Base-by-base conservation (phyloP, 176 grass and related monocot genomes). In the Aegilops longissima region DNA sequence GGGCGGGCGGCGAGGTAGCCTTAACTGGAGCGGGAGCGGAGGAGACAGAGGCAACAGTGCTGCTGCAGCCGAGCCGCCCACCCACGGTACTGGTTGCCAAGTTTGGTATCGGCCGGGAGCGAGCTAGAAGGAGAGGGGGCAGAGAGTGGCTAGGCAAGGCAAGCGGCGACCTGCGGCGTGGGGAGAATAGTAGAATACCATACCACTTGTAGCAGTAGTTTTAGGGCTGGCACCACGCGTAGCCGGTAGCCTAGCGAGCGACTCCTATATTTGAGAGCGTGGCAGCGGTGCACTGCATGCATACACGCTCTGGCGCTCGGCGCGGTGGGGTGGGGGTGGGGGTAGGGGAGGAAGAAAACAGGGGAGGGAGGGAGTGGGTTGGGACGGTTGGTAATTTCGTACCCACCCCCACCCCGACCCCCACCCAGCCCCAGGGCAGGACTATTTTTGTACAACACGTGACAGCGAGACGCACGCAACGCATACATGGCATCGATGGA, bases 381-480 rank as follows among this genome's bases (percentile, higher is more conserved):
- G 68, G 79, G 70, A 76, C n/a, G 49, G 71, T 86, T 85, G 76
- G 39, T 31, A 69, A 52, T 78, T 78, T 9, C 74, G 66, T 83
- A 83, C 87, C 81, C 73, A 83, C 80, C 66, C 13, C 25, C 40
- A 49, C 62, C 79, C 2, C 20, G 24, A 8, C 47, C 66, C 13
- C 25, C 40, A 49, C 40, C 79, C 2, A 12, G 24, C 7, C 47
- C 36, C 25, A 2, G 51, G 51, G 16, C 54, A 18, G 56, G 40
- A 45, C 39, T 24, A 74, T 20, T 68, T 34, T 34, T 52, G 67
- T 16, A 44, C 12, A 45, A 44, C 12, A 45, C 20, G 31, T 12
- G 52, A 72, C 24, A 84, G 24, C 82, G 42, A 74, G 71, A 80
- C 59, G 33, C 81, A 21, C 21, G 35, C 16, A 54, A 18, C 16